These are phyloP conservation scores for Cytospora schulzeri DNA, from an alignment of 2,329 filamentous ascomycete species.

Conservation along the genomic window DNA sequence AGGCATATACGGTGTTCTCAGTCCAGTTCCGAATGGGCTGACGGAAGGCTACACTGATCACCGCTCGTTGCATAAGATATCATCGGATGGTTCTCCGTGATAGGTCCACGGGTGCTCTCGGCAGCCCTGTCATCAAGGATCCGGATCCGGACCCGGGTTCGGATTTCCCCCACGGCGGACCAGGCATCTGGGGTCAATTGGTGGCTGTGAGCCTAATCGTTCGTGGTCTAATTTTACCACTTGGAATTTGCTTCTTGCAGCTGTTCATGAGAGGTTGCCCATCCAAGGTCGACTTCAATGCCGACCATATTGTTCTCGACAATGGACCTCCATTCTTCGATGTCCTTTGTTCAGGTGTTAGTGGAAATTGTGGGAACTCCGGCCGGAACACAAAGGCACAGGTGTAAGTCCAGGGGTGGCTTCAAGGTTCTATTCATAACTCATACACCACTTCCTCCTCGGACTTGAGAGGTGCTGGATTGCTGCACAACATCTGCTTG, in stretches of 20 bases:
- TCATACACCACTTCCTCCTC: no score
- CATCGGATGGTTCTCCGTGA: neutral
- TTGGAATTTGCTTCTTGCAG: no score
- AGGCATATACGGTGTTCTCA: neutral
- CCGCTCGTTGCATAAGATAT: neutral
- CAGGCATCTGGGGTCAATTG: neutral
- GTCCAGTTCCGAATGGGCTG: neutral
- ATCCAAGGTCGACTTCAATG: no score
- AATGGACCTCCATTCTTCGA: neutral
- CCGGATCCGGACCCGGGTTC: neutral
- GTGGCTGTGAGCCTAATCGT: no score
- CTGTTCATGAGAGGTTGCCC: no score
- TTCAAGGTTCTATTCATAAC: no score
- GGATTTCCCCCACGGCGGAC: neutral
- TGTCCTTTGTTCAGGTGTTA: no score
- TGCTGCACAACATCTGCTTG: no score
- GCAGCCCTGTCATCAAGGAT: neutral
- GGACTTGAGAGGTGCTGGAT: no score
- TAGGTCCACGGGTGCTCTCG: neutral
- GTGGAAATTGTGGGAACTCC: neutral
- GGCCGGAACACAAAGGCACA: neutral
- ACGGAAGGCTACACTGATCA: neutral
- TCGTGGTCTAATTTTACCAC: neutral
- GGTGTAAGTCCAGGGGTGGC: neutral
- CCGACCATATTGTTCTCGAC: no score